phyloP scores from a whole-genome alignment of 139 green algal genomes.

The Haematococcus sp. region DNA sequence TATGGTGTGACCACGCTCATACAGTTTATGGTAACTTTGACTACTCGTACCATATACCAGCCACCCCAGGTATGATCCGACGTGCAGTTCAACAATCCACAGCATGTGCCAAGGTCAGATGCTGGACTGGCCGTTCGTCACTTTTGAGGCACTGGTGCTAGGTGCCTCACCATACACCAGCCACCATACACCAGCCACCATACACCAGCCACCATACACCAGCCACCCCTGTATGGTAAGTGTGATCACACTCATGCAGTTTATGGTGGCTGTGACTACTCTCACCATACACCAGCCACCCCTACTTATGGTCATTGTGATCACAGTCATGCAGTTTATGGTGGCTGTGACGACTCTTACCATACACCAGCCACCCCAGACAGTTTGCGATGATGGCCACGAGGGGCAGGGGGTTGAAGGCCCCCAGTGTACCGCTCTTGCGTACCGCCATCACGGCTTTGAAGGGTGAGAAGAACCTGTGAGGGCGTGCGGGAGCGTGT shows the following conservation, averaged over 20 bases:
- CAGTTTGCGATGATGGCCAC: conserved; percentile 11
- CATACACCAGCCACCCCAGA: background rate
- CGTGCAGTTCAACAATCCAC: too few species aligned
- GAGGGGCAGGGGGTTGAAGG: conserved; percentile 4
- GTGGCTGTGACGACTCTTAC: background rate
- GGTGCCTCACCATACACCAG: too few species aligned
- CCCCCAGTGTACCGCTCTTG: background rate
- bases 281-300: background rate
- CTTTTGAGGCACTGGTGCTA: too few species aligned
- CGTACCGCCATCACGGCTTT: background rate
- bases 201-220: too few species aligned
- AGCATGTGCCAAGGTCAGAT: too few species aligned
- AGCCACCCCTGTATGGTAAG: background rate
- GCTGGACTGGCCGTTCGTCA: too few species aligned
- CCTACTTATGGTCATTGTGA: background rate
- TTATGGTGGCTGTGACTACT: background rate
- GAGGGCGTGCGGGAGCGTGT: too few species aligned
- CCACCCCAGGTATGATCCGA: background rate
- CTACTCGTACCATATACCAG: conserved; percentile 1
- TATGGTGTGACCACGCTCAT: background rate
- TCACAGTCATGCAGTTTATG: background rate
- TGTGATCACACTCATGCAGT: background rate
- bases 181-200: too few species aligned
- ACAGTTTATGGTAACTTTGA: background rate
- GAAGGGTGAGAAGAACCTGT: background rate